A percentile compares a stretch with the other conserved stretches of the same genome.
Conservation (phyloP, 192 early-diverging fungal species). For the Coemansia sp. region DNA sequence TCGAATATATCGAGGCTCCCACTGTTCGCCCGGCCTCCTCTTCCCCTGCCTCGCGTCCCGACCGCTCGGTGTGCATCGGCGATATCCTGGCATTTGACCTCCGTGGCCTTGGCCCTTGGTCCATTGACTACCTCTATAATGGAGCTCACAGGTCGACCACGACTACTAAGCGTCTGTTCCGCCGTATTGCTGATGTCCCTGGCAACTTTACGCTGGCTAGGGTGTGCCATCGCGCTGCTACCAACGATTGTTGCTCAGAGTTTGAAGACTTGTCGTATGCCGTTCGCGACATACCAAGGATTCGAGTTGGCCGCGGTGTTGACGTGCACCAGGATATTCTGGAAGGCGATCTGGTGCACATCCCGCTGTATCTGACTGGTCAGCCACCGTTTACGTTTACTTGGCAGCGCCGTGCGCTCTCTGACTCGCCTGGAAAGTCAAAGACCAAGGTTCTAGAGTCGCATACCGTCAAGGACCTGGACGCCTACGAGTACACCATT, state of each 20-base stretch:
- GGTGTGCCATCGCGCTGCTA: constrained; percentile 59
- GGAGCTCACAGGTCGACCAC: constrained; percentile 13
- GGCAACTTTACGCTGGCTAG: constrained; percentile 58
- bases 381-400: constrained; percentile 68
- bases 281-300: constrained; percentile 59
- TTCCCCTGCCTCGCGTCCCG: constrained; percentile 30
- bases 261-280: constrained; percentile 43
- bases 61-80: constrained; percentile 59
- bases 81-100: constrained; percentile 65
- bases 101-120: constrained; percentile 66
- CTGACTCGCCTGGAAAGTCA: neutral
- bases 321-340: constrained; percentile 68
- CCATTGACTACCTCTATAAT: constrained; percentile 56
- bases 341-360: constrained; percentile 56
- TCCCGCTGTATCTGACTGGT: constrained; percentile 61
- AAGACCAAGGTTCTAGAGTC: constrained; percentile 43
- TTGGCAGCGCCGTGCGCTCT: constrained; percentile 53
- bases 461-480: constrained; percentile 59
- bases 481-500: constrained; percentile 49
- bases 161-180: constrained; percentile 58
- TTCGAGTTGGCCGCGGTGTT: constrained; percentile 62
- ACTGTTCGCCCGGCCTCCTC: constrained; percentile 37
- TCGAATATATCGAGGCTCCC: constrained; percentile 54
- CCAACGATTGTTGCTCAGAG: constrained; percentile 59
- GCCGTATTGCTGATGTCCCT: constrained; percentile 56